Conservation (phyloP, 352 stramenopile genomes). For the Globisporangium parvum region DNA sequence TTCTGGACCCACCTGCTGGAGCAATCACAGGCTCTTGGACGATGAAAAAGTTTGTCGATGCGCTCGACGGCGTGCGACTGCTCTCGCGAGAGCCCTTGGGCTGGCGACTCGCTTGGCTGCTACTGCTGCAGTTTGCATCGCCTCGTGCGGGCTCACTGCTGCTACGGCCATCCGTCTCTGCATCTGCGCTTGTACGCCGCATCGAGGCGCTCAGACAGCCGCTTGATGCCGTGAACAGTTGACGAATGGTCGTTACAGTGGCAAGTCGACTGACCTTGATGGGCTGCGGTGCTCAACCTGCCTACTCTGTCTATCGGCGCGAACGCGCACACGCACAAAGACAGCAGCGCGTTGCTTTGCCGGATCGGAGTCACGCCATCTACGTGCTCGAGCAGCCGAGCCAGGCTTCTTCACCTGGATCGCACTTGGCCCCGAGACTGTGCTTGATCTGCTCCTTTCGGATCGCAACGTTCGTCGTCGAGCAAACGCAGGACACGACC, state of each 20-base stretch:
- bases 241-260: no score
- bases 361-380: neutral
- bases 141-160: no score
- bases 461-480: constrained; percentile 8
- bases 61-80: neutral
- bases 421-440: constrained; percentile 10
- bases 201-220: no score
- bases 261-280: no score
- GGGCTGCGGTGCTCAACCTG: no score
- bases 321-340: neutral
- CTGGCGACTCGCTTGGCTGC: neutral
- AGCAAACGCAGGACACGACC: constrained; percentile 13
- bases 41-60: constrained; percentile 54
- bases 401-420: constrained; percentile 19
- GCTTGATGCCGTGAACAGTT: no score
- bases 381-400: constrained; percentile 14
- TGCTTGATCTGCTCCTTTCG: constrained; percentile 18
- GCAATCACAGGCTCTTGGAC: constrained; percentile 48
- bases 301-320: no score
- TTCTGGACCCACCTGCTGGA: constrained; percentile 19
- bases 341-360: no score
- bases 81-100: neutral
- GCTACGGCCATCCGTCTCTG: no score
- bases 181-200: no score
- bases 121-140: neutral